These are phyloP conservation scores for Arabis alpina DNA, from an alignment of 345 rosid genomes.

Conservation along the genomic window DNA sequence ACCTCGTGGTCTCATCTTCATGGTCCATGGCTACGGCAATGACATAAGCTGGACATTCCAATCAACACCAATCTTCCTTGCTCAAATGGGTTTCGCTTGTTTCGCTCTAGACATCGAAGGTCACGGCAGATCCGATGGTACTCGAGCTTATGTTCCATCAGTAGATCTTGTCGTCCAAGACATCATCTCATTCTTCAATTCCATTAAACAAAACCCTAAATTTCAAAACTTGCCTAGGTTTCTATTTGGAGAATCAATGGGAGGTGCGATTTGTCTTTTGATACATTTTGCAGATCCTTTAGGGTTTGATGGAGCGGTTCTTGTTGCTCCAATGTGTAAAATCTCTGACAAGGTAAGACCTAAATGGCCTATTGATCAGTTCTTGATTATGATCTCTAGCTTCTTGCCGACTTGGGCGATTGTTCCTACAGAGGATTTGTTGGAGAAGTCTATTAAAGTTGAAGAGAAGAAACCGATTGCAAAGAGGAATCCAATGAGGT, in stretches of 20 bases:
- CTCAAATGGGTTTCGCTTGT: conserved; percentile 79
- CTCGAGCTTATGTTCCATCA: conserved; percentile 62
- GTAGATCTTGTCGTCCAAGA: conserved; percentile 73
- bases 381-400: conserved; percentile 55
- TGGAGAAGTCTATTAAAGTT: conserved; percentile 62
- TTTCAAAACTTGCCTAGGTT: conserved; percentile 59
- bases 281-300: conserved; percentile 58
- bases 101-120: conserved; percentile 85
- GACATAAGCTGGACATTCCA: conserved; percentile 89
- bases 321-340: conserved; percentile 88
- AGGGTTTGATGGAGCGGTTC: conserved; percentile 68
- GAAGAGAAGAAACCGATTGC: conserved; percentile 65
- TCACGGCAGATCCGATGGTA: conserved; percentile 79
- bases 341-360: conserved; percentile 76
- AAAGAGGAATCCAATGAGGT: conserved; percentile 66
- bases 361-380: conserved; percentile 76
- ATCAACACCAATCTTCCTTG: conserved; percentile 69
- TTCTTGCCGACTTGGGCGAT: conserved; percentile 78
- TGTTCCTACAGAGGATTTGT: conserved; percentile 70
- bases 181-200: conserved; percentile 56
- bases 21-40: conserved; percentile 88
- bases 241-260: conserved; percentile 84
- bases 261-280: conserved; percentile 72
- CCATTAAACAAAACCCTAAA: conserved; percentile 49
- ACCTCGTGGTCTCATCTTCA: conserved; percentile 67